Percentiles rank a stretch among this genome's conserved stretches.
Evolutionary conservation across 768 basidiomycete species (phyloP).

Genomic region (Kwoniella europaea): DNA sequence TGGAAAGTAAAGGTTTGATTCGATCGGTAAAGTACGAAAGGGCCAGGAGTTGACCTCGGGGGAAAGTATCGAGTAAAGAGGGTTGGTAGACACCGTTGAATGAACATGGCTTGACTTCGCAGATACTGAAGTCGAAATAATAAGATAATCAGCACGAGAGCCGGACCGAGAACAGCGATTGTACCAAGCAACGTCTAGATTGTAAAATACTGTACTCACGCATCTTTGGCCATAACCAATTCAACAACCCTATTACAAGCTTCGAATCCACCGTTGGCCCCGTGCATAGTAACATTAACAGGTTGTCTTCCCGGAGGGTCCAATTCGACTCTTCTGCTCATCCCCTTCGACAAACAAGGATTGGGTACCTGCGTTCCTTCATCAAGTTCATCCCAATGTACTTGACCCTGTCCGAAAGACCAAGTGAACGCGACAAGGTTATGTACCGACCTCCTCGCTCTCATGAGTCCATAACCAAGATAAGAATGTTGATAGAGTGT

Average conservation of each 20-base stretch:
- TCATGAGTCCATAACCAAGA: constrained; percentile 93
- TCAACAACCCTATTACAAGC: constrained; percentile 82
- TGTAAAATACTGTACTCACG: too few species aligned
- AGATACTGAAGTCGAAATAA: too few species aligned
- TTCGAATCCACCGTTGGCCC: constrained; percentile 80
- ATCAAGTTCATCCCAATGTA: constrained; percentile 58
- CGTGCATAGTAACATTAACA: constrained; percentile 81
- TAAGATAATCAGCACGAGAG: too few species aligned
- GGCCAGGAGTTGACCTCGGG: constrained; percentile 80
- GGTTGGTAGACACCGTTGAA: constrained; percentile 99
- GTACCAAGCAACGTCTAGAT: too few species aligned
- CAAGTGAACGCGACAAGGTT: constrained; percentile 86
- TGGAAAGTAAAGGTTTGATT: constrained; percentile 72
- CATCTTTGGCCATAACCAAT: constrained; percentile 90
- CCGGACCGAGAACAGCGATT: too few species aligned
- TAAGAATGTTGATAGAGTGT: constrained; percentile 96
- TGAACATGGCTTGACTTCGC: constrained; percentile 89
- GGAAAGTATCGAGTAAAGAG: constrained; percentile 84
- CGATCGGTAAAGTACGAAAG: constrained; percentile 99
- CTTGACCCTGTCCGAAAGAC: constrained; percentile 58
- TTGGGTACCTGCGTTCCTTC: constrained; percentile 65
- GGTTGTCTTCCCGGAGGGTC: constrained; percentile 60
- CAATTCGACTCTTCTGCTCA: constrained; percentile 69
- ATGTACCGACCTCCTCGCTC: constrained; percentile 80
- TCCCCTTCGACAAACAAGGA: constrained; percentile 79